These are phyloP conservation scores for Fusarium duplospermum DNA, from an alignment of 2,329 filamentous ascomycete species.

Conservation along the genomic window DNA sequence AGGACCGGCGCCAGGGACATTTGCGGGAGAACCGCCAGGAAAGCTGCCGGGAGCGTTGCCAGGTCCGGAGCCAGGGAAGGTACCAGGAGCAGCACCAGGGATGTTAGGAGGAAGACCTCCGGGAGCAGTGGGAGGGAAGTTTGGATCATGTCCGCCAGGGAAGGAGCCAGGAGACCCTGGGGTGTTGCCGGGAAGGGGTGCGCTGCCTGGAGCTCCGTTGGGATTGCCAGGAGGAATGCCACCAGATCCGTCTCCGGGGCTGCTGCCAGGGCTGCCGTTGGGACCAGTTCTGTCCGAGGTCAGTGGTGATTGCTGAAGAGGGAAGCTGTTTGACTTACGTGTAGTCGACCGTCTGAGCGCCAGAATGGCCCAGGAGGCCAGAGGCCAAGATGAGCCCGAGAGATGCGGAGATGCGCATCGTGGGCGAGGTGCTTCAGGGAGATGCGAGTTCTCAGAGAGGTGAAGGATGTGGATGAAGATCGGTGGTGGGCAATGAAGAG, in stretches of 20 bases:
- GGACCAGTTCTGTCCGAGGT: conserved; percentile 24
- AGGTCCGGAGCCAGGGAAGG: conserved; percentile 4
- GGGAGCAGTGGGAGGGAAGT: conserved; percentile 19
- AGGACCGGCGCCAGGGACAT: conserved; percentile 28
- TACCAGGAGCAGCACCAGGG: conserved; percentile 19
- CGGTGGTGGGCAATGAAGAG: neutral
- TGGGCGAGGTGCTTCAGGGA: conserved; percentile 28
- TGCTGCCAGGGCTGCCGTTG: conserved; percentile 18
- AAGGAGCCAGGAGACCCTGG: conserved; percentile 32
- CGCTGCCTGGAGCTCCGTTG: conserved; percentile 24
- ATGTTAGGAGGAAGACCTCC: conserved; percentile 21
- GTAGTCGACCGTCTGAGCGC: conserved; percentile 48
- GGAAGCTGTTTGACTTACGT: conserved; percentile 44
- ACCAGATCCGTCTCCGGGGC: conserved; percentile 17
- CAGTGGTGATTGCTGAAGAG: conserved; percentile 9
- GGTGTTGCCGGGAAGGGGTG: conserved; percentile 17
- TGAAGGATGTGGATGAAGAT: neutral
- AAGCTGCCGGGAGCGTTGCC: conserved; percentile 12
- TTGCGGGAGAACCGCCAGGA: conserved; percentile 10
- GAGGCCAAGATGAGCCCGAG: conserved; percentile 52
- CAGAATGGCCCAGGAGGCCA: conserved; percentile 48
- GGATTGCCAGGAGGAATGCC: conserved; percentile 25
- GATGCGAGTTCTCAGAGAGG: neutral
- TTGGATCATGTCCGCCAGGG: conserved; percentile 21
- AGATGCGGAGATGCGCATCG: conserved; percentile 54